phyloP scores from a whole-genome alignment of 176 grass and related monocot genomes.

The Musa troglodytarum region DNA sequence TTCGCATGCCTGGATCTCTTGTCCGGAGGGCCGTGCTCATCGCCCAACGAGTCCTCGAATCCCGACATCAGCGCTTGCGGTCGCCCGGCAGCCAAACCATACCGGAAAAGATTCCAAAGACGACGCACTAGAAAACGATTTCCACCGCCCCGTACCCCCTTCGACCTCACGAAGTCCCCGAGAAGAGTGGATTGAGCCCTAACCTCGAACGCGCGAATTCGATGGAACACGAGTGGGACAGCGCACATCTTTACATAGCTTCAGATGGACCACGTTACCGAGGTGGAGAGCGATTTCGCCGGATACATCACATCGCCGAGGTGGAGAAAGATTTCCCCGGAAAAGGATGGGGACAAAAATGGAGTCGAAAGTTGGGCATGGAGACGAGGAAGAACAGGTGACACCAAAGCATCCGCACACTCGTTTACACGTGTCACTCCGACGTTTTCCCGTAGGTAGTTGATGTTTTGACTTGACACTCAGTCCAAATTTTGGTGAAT shows the following conservation, averaged over 20 bases:
- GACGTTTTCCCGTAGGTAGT: too few species aligned
- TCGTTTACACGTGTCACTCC: too few species aligned
- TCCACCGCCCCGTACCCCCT: neutral
- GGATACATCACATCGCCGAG: neutral
- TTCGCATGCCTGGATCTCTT: conserved; percentile 24
- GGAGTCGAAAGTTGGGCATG: neutral
- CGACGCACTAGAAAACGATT: conserved; percentile 16
- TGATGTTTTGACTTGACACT: too few species aligned
- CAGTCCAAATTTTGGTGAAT: too few species aligned
- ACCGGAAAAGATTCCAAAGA: neutral
- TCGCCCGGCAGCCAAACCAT: conserved; percentile 32
- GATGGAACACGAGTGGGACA: neutral
- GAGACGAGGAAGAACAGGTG: too few species aligned
- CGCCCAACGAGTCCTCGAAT: conserved; percentile 28
- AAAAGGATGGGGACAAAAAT: neutral
- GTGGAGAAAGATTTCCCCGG: neutral
- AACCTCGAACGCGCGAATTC: neutral
- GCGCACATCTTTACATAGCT: too few species aligned
- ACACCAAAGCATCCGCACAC: too few species aligned
- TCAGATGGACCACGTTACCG: too few species aligned
- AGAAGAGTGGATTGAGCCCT: neutral
- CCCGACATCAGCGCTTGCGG: conserved; percentile 29
- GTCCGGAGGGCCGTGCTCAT: conserved; percentile 21
- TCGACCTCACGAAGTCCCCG: neutral
- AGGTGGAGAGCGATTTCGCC: neutral